phyloP scores from a whole-genome alignment of 2,329 filamentous ascomycete genomes.

The Beauveria asiatica region DNA sequence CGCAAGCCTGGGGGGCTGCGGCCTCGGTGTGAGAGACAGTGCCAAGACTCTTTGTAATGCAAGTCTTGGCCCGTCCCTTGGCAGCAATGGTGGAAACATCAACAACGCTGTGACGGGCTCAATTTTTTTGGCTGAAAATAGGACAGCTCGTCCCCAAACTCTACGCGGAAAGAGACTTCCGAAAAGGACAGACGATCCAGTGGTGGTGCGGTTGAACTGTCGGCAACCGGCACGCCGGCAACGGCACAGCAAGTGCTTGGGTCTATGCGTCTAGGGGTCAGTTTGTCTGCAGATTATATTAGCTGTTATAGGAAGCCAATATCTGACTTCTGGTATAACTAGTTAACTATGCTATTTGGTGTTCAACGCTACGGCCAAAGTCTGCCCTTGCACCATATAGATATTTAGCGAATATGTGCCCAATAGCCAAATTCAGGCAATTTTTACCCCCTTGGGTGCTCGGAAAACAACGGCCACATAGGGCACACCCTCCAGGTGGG shows the following conservation, averaged over 20 bases:
- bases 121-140: not conserved
- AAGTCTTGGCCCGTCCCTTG: constrained; percentile 6
- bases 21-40: constrained; percentile 1
- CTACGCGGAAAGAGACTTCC: not conserved
- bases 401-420: not conserved
- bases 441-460: not conserved
- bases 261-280: not conserved
- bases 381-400: not conserved
- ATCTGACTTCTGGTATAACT: not conserved
- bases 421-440: not conserved
- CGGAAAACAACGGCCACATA: not conserved
- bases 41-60: constrained; percentile 10
- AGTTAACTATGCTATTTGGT: not conserved
- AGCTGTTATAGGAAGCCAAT: not conserved
- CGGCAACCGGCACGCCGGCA: too few species aligned
- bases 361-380: not conserved
- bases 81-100: not conserved
- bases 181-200: not conserved
- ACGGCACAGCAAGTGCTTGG: too few species aligned
- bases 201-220: not conserved
- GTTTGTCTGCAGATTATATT: not conserved
- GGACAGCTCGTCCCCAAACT: not conserved
- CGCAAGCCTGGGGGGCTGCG: constrained; percentile 3
- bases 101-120: not conserved
- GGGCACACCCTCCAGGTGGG: not conserved